Conservation (phyloP, 2,329 filamentous ascomycete species). For the Biscogniauxia sp. region DNA sequence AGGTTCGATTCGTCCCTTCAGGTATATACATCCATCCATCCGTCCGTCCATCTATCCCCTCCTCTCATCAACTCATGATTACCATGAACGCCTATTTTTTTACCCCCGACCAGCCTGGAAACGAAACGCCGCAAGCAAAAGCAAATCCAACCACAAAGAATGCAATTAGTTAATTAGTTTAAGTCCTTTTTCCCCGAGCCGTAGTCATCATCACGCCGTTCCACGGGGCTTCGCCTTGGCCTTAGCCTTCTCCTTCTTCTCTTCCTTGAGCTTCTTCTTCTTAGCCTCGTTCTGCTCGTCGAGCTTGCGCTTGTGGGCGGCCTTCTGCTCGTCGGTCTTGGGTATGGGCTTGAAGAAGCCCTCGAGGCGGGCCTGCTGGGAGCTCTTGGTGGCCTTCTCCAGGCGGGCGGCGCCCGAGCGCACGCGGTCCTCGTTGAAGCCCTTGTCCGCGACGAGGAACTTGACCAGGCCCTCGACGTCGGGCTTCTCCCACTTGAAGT, state of each 20-base stretch:
- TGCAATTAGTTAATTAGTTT: no score
- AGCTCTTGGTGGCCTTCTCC: constrained; percentile 86
- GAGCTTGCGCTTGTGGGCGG: constrained; percentile 83
- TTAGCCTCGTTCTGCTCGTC: constrained; percentile 89
- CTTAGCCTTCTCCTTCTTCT: constrained; percentile 93
- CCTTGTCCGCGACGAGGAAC: constrained; percentile 90
- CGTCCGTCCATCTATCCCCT: no score
- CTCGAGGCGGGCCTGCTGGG: constrained; percentile 87
- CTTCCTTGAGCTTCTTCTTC: constrained; percentile 93
- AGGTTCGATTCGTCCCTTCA: no score
- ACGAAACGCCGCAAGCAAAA: constrained; percentile 18
- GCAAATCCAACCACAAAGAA: no score
- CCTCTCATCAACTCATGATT: constrained; percentile 9
- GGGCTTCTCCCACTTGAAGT: constrained; percentile 97
- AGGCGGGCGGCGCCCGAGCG: constrained; percentile 73
- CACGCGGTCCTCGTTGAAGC: constrained; percentile 94
- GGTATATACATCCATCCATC: no score
- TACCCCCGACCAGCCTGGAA: constrained; percentile 5
- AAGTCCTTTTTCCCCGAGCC: no score
- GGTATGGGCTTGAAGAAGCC: constrained; percentile 95
- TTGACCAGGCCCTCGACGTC: constrained; percentile 87
- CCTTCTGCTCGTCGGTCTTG: constrained; percentile 84
- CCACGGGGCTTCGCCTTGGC: constrained; percentile 83
- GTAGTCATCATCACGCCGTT: constrained; percentile 13
- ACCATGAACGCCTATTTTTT: constrained; percentile 23